Evolutionary conservation across 352 stramenopile genomes (phyloP), one percentile per base, ranked within the genome.

Genomic region (Pythium chondricola): DNA sequence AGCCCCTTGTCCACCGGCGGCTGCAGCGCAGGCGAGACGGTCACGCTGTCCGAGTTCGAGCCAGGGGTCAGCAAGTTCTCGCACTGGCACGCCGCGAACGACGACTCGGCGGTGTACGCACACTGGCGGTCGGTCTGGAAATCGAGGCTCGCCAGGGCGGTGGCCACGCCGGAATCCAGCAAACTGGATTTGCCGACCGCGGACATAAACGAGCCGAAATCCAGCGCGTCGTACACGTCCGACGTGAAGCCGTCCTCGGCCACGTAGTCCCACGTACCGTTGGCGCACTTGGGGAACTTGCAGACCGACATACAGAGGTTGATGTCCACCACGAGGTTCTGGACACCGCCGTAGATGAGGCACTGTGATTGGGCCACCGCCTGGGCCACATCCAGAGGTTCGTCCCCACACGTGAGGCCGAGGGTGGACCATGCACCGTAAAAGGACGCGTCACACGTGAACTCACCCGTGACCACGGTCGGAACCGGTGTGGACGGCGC

Each of bases 301-400:
- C 83, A 93, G n/a, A 85, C 67, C 13, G 79, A 90, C 61, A 93
- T 68, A 46, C 83, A 93, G 10, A 80, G 68, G 20, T 71, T 66
- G 55, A 88, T 47, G 53, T 85, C 69, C 10, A 71, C 67, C 21
- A 90, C 63, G 0, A 57, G 44, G 1, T 63, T 63, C 21, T 81
- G 70, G 1, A 69, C 53, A 10, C 83, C 83, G 4, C 66, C 74
- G 74, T 93, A 93, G 37, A 90, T 90, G 11, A 85, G 58, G 52
- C 83, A 93, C 54, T 88, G 63, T 16, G 75, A 68, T 27, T 77
- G 65, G 7, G 69, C 57, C 3, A 75, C 76, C 1, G 81, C 81
- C 1, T 38, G 21, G 21, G 32, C 29, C 10, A 77, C 68, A 30
- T 90, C 70, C 11, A 93, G 52, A 9, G 71, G 51, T 1, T 57